A percentile compares a stretch with the other conserved stretches of the same genome.
Evolutionary conservation across 805 yeast species (phyloP).

Genomic region (Debaryomyces prosopidis): DNA sequence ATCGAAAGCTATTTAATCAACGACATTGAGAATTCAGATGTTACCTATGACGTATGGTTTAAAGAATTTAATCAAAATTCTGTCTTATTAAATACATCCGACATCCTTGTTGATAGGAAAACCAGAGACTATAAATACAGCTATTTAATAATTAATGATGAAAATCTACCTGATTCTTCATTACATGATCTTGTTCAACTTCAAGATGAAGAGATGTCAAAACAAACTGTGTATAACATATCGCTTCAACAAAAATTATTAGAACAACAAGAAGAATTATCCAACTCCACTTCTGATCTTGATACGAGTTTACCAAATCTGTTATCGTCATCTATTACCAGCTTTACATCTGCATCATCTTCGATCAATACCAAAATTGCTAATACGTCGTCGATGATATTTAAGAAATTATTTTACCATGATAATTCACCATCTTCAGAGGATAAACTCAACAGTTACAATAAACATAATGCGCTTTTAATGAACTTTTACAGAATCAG

Average conservation of each 20-base stretch:
- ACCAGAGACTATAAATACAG: constrained; percentile 6
- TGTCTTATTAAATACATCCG: constrained; percentile 35
- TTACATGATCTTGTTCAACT: constrained; percentile 15
- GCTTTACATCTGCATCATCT: constrained; percentile 30
- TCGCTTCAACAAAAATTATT: constrained; percentile 21
- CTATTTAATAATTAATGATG: constrained; percentile 2
- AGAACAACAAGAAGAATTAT: constrained; percentile 24
- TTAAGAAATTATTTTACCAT: constrained; percentile 26
- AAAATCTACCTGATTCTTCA: neutral
- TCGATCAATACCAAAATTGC: constrained; percentile 26
- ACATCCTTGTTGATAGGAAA: constrained; percentile 7
- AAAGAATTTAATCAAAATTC: constrained; percentile 31
- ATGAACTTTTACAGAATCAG: constrained; percentile 31
- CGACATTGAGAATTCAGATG: constrained; percentile 14
- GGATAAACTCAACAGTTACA: constrained; percentile 6
- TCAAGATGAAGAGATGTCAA: constrained; percentile 36
- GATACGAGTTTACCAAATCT: constrained; percentile 17
- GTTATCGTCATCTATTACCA: constrained; percentile 36
- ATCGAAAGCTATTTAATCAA: constrained; percentile 25
- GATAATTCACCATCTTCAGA: constrained; percentile 9
- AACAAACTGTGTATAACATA: constrained; percentile 25
- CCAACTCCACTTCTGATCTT: constrained; percentile 19
- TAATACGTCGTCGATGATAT: constrained; percentile 28
- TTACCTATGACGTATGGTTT: constrained; percentile 35
- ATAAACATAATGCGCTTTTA: constrained; percentile 5